phyloP scores from a whole-genome alignment of 1,139 yeast genomes.

The Sugiyamaella xylanicola region DNA sequence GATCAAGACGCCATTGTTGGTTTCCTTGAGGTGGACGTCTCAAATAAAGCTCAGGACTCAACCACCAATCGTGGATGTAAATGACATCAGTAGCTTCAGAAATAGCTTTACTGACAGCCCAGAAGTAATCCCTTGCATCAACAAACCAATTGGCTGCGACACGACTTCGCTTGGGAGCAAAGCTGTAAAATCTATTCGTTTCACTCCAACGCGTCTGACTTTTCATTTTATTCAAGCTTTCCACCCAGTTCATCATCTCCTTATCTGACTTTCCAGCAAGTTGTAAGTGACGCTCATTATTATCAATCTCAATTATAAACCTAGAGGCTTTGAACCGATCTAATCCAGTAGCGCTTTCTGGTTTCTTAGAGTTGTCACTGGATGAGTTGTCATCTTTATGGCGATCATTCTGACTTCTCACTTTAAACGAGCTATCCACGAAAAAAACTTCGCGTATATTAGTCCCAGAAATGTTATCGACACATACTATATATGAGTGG shows the following conservation, averaged over 20 bases:
- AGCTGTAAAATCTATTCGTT: conserved; percentile 77
- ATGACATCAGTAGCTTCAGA: conserved; percentile 94
- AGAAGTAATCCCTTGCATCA: conserved; percentile 92
- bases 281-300: conserved; percentile 75
- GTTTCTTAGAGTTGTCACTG: conserved; percentile 4
- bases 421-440: conserved; percentile 70
- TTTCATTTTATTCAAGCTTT: conserved; percentile 71
- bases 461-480: conserved; percentile 81
- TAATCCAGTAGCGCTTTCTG: conserved; percentile 10
- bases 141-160: conserved; percentile 97
- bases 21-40: conserved; percentile 95
- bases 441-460: conserved; percentile 88
- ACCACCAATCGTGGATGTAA: conserved; percentile 98
- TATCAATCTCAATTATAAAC: conserved; percentile 66
- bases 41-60: conserved; percentile 88
- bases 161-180: conserved; percentile 85
- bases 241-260: conserved; percentile 75
- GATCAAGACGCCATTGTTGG: conserved; percentile 90
- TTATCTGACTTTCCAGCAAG: conserved; percentile 72
- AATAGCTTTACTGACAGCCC: conserved; percentile 93
- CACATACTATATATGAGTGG: conserved; percentile 81
- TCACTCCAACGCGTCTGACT: conserved; percentile 70
- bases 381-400: conserved; percentile 20
- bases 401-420: conserved; percentile 37
- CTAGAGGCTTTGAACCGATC: conserved; percentile 16